These are phyloP conservation scores for Tulasnella sp. DNA, from an alignment of 768 basidiomycete species.

Conservation along the genomic window DNA sequence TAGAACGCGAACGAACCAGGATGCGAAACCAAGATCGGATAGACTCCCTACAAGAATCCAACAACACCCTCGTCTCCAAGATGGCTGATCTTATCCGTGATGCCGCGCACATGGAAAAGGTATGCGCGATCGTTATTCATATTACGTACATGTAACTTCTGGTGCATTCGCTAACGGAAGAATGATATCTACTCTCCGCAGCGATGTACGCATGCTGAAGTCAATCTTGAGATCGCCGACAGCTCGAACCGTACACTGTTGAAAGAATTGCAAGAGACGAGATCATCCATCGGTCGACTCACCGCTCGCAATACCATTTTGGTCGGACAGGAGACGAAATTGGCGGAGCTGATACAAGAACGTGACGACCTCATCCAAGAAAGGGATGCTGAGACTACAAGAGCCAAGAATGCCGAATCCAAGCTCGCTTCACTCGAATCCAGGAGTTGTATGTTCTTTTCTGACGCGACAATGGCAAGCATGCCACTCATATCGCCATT, in stretches of 20 bases:
- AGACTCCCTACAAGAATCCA: conserved; percentile 19
- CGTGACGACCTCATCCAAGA: conserved; percentile 72
- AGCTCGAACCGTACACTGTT: conserved; percentile 62
- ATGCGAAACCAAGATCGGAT: conserved; percentile 24
- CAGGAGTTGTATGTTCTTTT: conserved; percentile 43
- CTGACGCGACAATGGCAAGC: no score
- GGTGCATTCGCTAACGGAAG: conserved; percentile 6
- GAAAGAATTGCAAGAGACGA: conserved; percentile 65
- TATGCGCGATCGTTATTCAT: conserved; percentile 21
- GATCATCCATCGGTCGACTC: conserved; percentile 53
- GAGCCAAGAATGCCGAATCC: conserved; percentile 57
- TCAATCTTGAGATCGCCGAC: conserved; percentile 76
- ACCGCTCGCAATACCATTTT: conserved; percentile 60
- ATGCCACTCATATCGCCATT: no score
- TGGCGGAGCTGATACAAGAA: conserved; percentile 58
- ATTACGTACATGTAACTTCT: background rate
- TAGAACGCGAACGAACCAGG: conserved; percentile 12
- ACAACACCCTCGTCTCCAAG: conserved; percentile 28
- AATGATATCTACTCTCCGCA: no score
- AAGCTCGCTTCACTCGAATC: conserved; percentile 55
- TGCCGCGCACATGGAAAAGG: conserved; percentile 54
- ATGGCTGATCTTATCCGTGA: conserved; percentile 39
- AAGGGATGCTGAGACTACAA: conserved; percentile 55
- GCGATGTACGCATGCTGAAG: conserved; percentile 67
- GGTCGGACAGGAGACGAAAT: conserved; percentile 56